Percentiles rank a stretch among this genome's conserved stretches.
These are phyloP conservation scores for Neofusicoccum ribis DNA, from an alignment of 2,329 filamentous ascomycete genomes.

Conservation along the genomic window DNA sequence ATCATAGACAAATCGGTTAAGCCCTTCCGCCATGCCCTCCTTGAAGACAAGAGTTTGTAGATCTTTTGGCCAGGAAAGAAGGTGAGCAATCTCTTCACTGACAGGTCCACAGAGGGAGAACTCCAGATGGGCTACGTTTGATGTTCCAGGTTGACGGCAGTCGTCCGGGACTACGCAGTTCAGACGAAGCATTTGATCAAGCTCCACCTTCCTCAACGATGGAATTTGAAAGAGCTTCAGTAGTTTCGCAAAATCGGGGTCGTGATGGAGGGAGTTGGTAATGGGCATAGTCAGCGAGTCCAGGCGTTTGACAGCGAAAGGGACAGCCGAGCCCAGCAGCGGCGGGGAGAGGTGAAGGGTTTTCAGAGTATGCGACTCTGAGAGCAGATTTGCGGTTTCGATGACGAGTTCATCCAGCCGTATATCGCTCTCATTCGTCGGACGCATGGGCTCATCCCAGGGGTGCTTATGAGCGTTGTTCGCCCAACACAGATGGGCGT, in stretches of 20 bases:
- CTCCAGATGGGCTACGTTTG: background rate
- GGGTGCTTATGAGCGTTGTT: background rate
- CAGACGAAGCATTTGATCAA: background rate
- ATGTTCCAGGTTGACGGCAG: background rate
- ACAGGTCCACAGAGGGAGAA: background rate
- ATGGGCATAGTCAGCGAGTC: background rate
- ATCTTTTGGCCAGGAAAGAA: background rate
- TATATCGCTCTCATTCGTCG: background rate
- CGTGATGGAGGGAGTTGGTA: background rate
- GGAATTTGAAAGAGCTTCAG: background rate
- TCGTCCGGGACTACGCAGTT: background rate
- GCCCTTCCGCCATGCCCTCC: background rate
- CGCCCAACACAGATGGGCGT: background rate
- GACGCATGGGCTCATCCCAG: background rate
- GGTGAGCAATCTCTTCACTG: background rate
- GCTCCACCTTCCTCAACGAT: background rate
- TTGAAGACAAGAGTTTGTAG: background rate
- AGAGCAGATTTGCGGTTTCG: background rate
- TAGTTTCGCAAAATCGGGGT: background rate
- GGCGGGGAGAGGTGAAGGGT: background rate
- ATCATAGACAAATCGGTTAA: background rate
- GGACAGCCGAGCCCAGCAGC: background rate
- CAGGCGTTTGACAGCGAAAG: background rate
- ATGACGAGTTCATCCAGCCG: background rate
- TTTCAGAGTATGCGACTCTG: background rate